phyloP scores from a whole-genome alignment of 805 yeast genomes.

The Cyberlindnera suaveolens region DNA sequence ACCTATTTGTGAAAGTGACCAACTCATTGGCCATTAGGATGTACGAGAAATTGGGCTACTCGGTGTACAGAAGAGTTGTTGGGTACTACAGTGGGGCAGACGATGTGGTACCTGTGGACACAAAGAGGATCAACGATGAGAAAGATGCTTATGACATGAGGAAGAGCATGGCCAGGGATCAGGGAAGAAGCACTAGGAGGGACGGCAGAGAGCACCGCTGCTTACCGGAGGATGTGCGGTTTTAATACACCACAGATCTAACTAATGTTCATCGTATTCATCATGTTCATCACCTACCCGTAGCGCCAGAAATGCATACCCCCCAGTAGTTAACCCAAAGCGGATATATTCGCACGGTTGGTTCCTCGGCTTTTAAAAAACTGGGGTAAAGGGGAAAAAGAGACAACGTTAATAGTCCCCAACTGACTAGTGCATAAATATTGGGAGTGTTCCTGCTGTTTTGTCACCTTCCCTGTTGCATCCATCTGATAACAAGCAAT shows the following conservation, averaged over 20 bases:
- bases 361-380: too few species aligned
- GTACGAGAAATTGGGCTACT: slow-evolving; percentile 83
- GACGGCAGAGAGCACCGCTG: slow-evolving; percentile 59
- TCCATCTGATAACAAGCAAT: slow-evolving; percentile 18
- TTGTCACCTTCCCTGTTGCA: too few species aligned
- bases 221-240: slow-evolving; percentile 60
- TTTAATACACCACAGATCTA: slow-evolving; percentile 27
- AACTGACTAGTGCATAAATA: too few species aligned
- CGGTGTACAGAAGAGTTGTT: slow-evolving; percentile 78
- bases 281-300: too few species aligned
- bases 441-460: too few species aligned
- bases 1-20: slow-evolving; percentile 85
- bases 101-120: slow-evolving; percentile 29
- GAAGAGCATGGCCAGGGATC: slow-evolving; percentile 54
- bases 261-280: too few species aligned
- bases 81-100: slow-evolving; percentile 73
- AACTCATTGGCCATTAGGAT: slow-evolving; percentile 73
- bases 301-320: neutral
- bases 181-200: slow-evolving; percentile 42
- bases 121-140: slow-evolving; percentile 50
- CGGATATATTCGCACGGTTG: too few species aligned
- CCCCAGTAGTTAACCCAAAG: neutral
- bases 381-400: too few species aligned
- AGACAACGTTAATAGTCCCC: too few species aligned
- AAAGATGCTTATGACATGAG: slow-evolving; percentile 90